Conservation (phyloP, 2,329 filamentous ascomycete species). For the Fusarium lyarnte region DNA sequence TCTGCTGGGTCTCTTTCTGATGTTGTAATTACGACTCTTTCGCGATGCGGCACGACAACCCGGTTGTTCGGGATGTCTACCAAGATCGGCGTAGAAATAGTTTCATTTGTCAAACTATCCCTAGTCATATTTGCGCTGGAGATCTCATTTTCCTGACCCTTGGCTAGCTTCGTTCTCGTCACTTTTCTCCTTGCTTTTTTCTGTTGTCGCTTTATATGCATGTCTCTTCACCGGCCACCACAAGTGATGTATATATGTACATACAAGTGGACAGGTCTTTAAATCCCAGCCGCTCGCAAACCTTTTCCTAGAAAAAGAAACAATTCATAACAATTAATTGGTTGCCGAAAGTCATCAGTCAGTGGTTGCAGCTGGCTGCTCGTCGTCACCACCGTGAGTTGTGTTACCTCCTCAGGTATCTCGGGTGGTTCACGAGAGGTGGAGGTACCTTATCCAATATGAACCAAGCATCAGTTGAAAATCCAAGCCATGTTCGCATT, state of each 20-base stretch:
- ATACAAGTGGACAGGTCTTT: not conserved
- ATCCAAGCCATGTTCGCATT: not conserved
- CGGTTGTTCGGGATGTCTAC: constrained; percentile 19
- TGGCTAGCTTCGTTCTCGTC: constrained; percentile 11
- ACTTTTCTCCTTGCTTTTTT: constrained; percentile 11
- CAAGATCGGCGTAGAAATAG: constrained; percentile 14
- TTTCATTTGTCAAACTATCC: not conserved
- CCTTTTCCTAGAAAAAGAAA: constrained; percentile 1
- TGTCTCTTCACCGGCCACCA: constrained; percentile 1
- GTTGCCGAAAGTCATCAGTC: not conserved
- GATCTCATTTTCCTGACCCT: constrained; percentile 35
- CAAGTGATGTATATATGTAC: not conserved
- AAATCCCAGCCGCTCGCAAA: constrained; percentile 21
- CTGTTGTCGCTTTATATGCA: not conserved
- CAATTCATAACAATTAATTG: not conserved
- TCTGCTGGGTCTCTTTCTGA: not conserved
- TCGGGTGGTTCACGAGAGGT: not conserved
- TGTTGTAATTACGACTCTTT: constrained; percentile 13
- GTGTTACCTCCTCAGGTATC: not conserved
- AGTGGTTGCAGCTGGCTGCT: constrained; percentile 6
- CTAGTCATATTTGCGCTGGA: constrained; percentile 22
- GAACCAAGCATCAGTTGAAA: not conserved
- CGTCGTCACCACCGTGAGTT: constrained; percentile 16
- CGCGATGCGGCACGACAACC: constrained; percentile 1
- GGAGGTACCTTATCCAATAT: not conserved